Evolutionary conservation across 805 yeast genomes (phyloP).

Genomic region (Phaffomyces opuntiae): DNA sequence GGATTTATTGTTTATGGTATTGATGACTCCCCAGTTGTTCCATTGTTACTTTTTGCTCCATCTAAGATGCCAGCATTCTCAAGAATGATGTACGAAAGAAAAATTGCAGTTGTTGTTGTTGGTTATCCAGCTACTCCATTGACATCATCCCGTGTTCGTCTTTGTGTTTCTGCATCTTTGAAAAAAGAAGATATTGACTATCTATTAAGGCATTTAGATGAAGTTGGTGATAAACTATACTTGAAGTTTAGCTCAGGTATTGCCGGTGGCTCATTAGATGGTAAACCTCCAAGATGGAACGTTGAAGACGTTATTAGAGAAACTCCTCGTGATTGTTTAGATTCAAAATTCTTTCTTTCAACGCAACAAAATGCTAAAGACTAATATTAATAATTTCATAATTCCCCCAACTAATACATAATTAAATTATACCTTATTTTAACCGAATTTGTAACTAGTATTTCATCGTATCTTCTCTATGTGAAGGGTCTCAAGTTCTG

Average conservation of each 20-base stretch:
- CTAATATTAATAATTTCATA: neutral
- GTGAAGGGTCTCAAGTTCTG: too few relatives aligned
- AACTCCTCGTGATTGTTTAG: constrained; percentile 59
- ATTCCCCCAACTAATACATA: neutral
- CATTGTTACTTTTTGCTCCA: constrained; percentile 80
- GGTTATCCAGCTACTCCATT: constrained; percentile 98
- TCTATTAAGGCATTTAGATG: constrained; percentile 60
- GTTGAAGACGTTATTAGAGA: constrained; percentile 69
- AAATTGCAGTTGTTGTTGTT: constrained; percentile 91
- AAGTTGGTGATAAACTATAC: constrained; percentile 68
- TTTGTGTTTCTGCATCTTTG: constrained; percentile 86
- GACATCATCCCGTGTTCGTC: constrained; percentile 81
- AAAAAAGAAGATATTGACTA: constrained; percentile 92
- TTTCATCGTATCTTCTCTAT: too few relatives aligned
- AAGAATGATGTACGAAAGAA: constrained; percentile 67
- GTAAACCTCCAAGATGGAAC: constrained; percentile 69
- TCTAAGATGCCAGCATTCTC: constrained; percentile 92
- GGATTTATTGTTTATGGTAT: constrained; percentile 94
- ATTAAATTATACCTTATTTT: too few relatives aligned
- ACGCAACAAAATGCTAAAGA: constrained; percentile 8
- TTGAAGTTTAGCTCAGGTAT: constrained; percentile 74
- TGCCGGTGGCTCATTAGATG: constrained; percentile 57
- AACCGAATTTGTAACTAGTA: too few relatives aligned
- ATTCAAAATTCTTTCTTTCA: constrained; percentile 29
- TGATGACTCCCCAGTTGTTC: constrained; percentile 95